Evolutionary conservation across 2,329 filamentous ascomycete genomes (phyloP).

Genomic region (Epichloe scottii): DNA sequence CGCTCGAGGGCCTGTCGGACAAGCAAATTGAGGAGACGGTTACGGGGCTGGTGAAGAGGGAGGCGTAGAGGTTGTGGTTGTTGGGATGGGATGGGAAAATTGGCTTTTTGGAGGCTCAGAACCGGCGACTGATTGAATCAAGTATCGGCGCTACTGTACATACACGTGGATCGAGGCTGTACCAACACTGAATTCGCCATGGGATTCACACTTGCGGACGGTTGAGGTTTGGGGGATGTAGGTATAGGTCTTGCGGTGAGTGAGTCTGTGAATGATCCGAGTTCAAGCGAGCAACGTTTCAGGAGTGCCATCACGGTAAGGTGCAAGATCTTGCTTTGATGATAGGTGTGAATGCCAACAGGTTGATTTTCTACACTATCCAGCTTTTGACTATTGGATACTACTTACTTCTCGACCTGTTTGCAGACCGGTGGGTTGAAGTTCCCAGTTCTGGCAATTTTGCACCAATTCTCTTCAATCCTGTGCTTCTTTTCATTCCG

Average conservation of each 20-base stretch:
- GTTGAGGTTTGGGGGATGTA: no score
- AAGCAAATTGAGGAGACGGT: conserved; percentile 51
- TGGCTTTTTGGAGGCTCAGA: background rate
- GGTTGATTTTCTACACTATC: background rate
- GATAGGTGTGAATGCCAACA: background rate
- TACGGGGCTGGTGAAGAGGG: conserved; percentile 36
- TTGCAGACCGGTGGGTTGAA: no score
- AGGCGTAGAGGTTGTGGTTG: background rate
- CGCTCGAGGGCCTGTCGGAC: conserved; percentile 45
- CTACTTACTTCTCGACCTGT: background rate
- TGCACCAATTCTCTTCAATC: background rate
- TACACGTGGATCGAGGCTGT: background rate
- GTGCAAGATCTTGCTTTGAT: background rate
- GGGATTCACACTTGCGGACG: no score
- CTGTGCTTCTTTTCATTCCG: no score
- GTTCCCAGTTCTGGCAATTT: background rate
- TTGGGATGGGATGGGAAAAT: background rate
- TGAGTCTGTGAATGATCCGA: no score
- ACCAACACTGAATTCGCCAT: background rate
- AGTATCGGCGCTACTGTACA: background rate
- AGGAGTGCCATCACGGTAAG: no score
- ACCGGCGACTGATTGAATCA: background rate
- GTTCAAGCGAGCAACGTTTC: no score
- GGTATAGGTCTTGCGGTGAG: no score
- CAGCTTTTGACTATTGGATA: background rate